Conservation (phyloP, 345 rosid genomes). For the Barbarea vulgaris region DNA sequence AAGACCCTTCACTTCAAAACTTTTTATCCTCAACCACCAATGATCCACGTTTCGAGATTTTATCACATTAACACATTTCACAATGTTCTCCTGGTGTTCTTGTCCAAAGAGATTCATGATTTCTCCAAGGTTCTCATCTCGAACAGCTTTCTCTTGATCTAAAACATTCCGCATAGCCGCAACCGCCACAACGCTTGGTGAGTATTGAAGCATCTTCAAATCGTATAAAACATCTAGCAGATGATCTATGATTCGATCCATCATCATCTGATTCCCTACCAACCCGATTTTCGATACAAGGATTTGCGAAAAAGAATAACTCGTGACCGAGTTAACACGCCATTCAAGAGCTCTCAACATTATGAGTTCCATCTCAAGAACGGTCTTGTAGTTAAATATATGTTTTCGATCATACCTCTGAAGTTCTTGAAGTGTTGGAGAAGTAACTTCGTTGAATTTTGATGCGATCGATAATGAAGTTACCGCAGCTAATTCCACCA, state of each 20-base stretch:
- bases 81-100: conserved; percentile 11
- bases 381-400: conserved; percentile 51
- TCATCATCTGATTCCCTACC: neutral
- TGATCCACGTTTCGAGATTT: neutral
- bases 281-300: conserved; percentile 36
- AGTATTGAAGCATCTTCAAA: conserved; percentile 45
- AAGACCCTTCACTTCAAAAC: neutral
- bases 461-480: conserved; percentile 75
- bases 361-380: conserved; percentile 66
- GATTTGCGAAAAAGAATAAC: conserved; percentile 54
- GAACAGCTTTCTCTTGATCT: conserved; percentile 24
- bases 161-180: conserved; percentile 51
- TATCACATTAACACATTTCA: conserved; percentile 4
- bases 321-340: conserved; percentile 59
- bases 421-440: conserved; percentile 56
- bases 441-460: conserved; percentile 58
- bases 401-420: conserved; percentile 67
- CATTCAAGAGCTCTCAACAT: conserved; percentile 57
- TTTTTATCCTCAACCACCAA: neutral
- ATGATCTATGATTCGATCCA: conserved; percentile 43
- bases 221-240: conserved; percentile 54
- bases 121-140: neutral
- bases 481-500: conserved; percentile 60
- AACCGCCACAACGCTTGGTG: conserved; percentile 58
- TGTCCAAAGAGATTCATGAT: conserved; percentile 26